Evolutionary conservation across 192 early-diverging fungal genomes (phyloP), one percentile per base, ranked within the genome.

Genomic region (Dissophora globulifera): DNA sequence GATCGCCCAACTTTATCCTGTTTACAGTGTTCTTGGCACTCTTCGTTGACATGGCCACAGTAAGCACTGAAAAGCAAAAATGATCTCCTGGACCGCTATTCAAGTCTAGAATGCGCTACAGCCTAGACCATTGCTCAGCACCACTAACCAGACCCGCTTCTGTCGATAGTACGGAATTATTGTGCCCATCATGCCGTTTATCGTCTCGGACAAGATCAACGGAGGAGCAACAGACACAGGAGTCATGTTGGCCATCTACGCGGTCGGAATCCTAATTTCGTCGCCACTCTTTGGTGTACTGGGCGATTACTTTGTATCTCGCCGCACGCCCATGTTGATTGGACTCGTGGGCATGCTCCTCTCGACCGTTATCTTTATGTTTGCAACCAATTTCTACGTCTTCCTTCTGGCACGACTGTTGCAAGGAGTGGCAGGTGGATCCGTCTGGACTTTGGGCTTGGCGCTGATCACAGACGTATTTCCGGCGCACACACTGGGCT

Each of bases 401-500:
- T 82, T 93, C 3, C 67, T 92, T 1, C 16, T 89, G 3, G 92
- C 91, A 0, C 82, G 92, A 8, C 54, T 93, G 3, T 82, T 86
- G 0, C 91, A 92, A 57, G 92, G 92, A 42, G 69, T 90, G 8
- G 82, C 91, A 15, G 90, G 88, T 25, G 92, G 90, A 9, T 87
- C 89, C 5, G 86, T 87, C 11, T 92, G 91, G 90, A 85, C 90
- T 0, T 78, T 92, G 35, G 87, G 87, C 2, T 74, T 92, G 26
- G 88, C 85, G 1, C 85, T 92, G 87, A 79, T 93, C 16, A 87
- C 90, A 11, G 90, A 93, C 49, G 87, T 63, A 48, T 82, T 35
- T 78, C 85, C 50, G 49, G 78, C 30, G 19, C 47, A 76, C 32
- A 79, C 67, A 8, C 78, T 90, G 8, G 90, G 90, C 31, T 67